Evolutionary conservation across 164 flowering plant genomes (phyloP).

Genomic region (Litsea cubeba): DNA sequence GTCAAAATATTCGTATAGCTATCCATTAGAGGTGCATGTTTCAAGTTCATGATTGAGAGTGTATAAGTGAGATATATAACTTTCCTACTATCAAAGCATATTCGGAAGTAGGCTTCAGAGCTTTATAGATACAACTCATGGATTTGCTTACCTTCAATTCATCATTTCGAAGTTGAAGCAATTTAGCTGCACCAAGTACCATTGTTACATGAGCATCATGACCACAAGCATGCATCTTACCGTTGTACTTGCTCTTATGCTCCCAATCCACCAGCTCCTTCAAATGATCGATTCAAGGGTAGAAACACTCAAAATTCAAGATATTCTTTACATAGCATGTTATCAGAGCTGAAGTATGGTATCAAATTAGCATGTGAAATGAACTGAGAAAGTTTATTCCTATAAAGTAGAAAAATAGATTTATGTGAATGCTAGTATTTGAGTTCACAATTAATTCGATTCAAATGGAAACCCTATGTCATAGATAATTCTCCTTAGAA

Average conservation of each 20-base stretch:
- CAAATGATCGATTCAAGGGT: not conserved
- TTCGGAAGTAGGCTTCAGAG: not conserved
- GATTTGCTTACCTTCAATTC: constrained; percentile 27
- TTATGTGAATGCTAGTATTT: too few relatives aligned
- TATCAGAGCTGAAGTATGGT: too few relatives aligned
- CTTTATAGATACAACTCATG: not conserved
- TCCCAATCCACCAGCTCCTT: constrained; percentile 66
- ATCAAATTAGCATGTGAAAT: too few relatives aligned
- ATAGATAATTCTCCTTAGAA: too few relatives aligned
- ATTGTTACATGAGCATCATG: constrained; percentile 35
- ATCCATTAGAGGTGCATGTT: not conserved
- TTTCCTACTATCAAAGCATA: not conserved
- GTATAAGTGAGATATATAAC: not conserved
- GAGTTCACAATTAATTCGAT: too few relatives aligned
- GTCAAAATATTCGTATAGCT: not conserved
- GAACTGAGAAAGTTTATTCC: too few relatives aligned
- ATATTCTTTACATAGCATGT: too few relatives aligned
- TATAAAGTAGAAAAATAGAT: too few relatives aligned
- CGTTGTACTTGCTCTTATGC: constrained; percentile 24
- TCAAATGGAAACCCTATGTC: too few relatives aligned
- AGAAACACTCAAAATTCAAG: not conserved
- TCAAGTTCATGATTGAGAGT: too few relatives aligned
- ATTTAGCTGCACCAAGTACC: constrained; percentile 53
- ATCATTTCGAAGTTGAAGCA: constrained; percentile 46
- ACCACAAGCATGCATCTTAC: constrained; percentile 38